These are phyloP conservation scores for Kuraishia floccosa DNA, from an alignment of 805 yeast genomes.

Conservation along the genomic window DNA sequence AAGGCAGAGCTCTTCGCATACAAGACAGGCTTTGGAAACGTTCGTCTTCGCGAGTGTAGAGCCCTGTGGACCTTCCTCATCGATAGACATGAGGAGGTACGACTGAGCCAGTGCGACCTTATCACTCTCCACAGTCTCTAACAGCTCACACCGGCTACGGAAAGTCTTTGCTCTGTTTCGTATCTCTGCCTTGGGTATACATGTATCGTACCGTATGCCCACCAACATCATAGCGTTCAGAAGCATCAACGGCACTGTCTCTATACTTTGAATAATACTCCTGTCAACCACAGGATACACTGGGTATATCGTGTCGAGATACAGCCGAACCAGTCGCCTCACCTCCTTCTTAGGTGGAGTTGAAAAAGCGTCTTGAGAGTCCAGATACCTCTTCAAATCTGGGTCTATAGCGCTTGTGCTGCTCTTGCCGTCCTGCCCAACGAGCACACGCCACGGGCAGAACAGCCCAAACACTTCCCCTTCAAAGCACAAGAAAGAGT, in stretches of 20 bases:
- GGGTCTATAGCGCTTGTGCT: constrained; percentile 9
- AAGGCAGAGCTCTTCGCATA: constrained; percentile 16
- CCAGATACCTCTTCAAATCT: constrained; percentile 12
- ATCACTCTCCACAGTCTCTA: constrained; percentile 14
- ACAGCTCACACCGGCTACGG: constrained; percentile 12
- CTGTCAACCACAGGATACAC: constrained; percentile 17
- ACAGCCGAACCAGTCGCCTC: constrained; percentile 9
- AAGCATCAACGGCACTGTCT: constrained; percentile 11
- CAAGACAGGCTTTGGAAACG: constrained; percentile 12
- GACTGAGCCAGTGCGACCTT: constrained; percentile 18
- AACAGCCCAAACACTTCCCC: constrained; percentile 17
- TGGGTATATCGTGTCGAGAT: constrained; percentile 14
- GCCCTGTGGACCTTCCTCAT: constrained; percentile 19
- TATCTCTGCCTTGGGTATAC: constrained; percentile 5
- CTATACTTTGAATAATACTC: constrained; percentile 7
- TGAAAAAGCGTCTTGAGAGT: constrained; percentile 13
- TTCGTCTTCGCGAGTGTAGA: constrained; percentile 13
- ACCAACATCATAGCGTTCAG: constrained; percentile 16
- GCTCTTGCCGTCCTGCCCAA: constrained; percentile 7
- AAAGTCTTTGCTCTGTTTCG: constrained; percentile 12
- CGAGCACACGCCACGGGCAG: constrained; percentile 18
- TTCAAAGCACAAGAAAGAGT: constrained; percentile 17
- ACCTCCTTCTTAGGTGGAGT: constrained; percentile 12
- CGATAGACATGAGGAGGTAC: constrained; percentile 13
- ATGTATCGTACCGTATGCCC: constrained; percentile 12